Base-by-base conservation (phyloP, 306 rosid species). In the Carpinus fangiana region DNA sequence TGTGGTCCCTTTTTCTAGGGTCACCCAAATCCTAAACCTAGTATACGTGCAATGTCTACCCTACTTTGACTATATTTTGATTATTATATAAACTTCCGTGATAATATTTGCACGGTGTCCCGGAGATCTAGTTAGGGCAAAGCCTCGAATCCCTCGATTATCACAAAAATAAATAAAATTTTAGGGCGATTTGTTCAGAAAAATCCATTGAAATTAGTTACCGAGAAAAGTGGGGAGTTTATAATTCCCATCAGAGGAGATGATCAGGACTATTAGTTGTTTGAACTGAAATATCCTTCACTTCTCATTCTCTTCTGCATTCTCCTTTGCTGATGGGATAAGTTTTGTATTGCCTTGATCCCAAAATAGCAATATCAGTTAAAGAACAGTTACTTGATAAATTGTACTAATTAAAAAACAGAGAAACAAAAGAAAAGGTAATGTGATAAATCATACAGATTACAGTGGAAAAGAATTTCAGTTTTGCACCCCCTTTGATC, bases 1-100 rank as follows among this genome's bases (percentile, higher is more conserved):
- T 43, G 96, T 91, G 93, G 92, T 89, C 96, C 96, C 88, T 34
- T 20, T 51, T 75, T 84, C 79, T 83, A 89, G 87, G 92, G 89
- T 84, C 89, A 79, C 62, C 56, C 59, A 87, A 82, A 80, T 84
- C 75, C 93, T 65, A 91, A 87, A 86, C 88, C 86, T 75, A 80
- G 90, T 83, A 84, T 88, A 70, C 10, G 9, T 21, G 21, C 61
- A 51, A 60, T 78, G 20, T 73, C 14, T 74, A 55, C 7, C 70
- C 48, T 75, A 70, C 17, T 76, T 73, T 62, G 61, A 82, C 76
- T 69, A 54, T 4, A 5, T n/a, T 38, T 17, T 65, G 48, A 65
- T 45, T 65, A 36, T 34, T 36, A 36, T 65, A 36, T 65, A 1
- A 12, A 60, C 38, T 13, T 36, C 18, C 72, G 6, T 41, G 51